phyloP scores from a whole-genome alignment of 1,284 basidiomycete genomes.

The Ceraceosorus guamensis region DNA sequence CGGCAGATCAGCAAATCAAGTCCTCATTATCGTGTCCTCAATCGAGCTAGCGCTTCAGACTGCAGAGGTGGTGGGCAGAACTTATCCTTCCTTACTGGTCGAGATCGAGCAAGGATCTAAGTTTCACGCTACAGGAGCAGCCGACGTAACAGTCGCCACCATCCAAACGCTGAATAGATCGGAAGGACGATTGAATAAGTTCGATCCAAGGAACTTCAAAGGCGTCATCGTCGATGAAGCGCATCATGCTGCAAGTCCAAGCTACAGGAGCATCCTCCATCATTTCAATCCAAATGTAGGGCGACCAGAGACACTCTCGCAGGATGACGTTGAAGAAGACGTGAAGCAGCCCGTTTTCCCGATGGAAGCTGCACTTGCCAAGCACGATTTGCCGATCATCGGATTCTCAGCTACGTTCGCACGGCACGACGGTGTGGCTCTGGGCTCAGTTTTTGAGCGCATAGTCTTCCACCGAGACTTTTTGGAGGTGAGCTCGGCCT shows the following conservation, averaged over 20 bases:
- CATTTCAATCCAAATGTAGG: conserved; percentile 59
- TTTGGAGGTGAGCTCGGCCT: conserved; percentile 49
- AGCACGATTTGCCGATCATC: conserved; percentile 65
- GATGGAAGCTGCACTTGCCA: neutral
- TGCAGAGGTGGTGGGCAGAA: conserved; percentile 61
- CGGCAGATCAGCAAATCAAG: conserved; percentile 48
- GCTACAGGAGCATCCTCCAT: conserved; percentile 70
- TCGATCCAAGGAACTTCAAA: conserved; percentile 65
- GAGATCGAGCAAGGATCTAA: conserved; percentile 85
- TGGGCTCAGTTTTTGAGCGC: conserved; percentile 77
- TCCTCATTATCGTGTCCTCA: conserved; percentile 78
- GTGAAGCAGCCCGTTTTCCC: neutral
- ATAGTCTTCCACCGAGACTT: conserved; percentile 95
- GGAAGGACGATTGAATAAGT: conserved; percentile 65
- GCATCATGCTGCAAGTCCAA: conserved; percentile 85
- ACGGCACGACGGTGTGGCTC: conserved; percentile 79
- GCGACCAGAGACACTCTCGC: no score
- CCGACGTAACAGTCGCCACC: conserved; percentile 84
- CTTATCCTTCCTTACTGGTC: conserved; percentile 69
- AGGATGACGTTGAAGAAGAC: neutral
- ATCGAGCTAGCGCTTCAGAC: conserved; percentile 83
- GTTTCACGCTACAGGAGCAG: conserved; percentile 67
- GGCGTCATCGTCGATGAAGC: conserved; percentile 68
- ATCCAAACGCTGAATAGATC: conserved; percentile 74
- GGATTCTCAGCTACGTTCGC: conserved; percentile 94